Percentiles rank a stretch among this genome's conserved stretches.
These are phyloP conservation scores for Erysimum cheiri DNA, from an alignment of 441 rosid genomes.

Conservation along the genomic window DNA sequence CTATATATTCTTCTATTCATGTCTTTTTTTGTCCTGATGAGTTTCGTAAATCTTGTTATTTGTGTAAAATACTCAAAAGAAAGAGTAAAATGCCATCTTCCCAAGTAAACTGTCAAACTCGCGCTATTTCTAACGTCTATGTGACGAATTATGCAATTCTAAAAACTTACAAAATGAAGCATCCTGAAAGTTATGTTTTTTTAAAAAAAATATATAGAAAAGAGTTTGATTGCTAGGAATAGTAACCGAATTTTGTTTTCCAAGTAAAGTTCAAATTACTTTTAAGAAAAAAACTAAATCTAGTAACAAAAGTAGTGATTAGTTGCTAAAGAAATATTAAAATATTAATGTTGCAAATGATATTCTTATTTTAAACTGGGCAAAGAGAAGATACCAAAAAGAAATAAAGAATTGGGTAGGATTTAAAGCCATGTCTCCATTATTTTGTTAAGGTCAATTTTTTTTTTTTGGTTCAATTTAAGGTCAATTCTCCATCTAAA, in stretches of 20 bases:
- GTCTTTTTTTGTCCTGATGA: neutral
- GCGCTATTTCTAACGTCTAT: neutral
- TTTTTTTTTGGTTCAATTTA: too few species aligned
- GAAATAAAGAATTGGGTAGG: slow-evolving; percentile 2
- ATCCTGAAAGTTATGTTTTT: neutral
- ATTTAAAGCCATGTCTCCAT: slow-evolving; percentile 22
- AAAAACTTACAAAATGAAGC: neutral
- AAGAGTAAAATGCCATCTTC: neutral
- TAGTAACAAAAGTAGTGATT: neutral
- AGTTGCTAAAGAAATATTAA: neutral
- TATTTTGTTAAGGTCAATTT: slow-evolving; percentile 24
- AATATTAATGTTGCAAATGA: slow-evolving; percentile 12
- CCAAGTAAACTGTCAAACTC: slow-evolving; percentile 4
- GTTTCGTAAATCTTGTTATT: neutral
- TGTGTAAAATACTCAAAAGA: neutral
- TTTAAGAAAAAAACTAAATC: neutral
- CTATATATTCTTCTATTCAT: neutral
- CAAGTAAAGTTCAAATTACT: neutral
- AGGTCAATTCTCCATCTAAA: slow-evolving; percentile 34
- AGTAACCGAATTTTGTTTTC: neutral
- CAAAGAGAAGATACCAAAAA: slow-evolving; percentile 15
- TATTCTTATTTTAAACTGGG: neutral
- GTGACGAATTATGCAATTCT: slow-evolving; percentile 21
- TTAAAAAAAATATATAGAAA: neutral
- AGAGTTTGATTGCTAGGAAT: slow-evolving; percentile 2